Percentiles rank a stretch among this genome's conserved stretches.
Evolutionary conservation across 108 stramenopile species (phyloP).

Genomic region (Skeletonema potamos): DNA sequence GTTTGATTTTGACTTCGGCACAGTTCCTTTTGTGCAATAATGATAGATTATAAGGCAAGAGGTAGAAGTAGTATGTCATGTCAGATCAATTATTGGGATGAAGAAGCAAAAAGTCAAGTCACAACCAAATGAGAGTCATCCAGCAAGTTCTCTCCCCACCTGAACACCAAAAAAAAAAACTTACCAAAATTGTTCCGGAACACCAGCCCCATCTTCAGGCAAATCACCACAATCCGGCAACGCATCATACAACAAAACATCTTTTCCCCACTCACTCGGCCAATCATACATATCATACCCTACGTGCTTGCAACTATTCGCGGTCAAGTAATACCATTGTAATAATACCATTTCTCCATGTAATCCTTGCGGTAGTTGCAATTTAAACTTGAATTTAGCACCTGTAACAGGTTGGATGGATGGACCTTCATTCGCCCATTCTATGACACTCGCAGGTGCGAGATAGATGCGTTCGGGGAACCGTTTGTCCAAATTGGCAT

Average conservation of each 20-base stretch:
- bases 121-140: too few species aligned
- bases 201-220: slow-evolving; percentile 35
- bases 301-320: slow-evolving; percentile 48
- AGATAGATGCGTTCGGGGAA: slow-evolving; percentile 66
- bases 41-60: slow-evolving; percentile 4
- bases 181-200: slow-evolving; percentile 42
- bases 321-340: slow-evolving; percentile 81
- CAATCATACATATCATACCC: slow-evolving; percentile 39
- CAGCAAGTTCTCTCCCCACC: too few species aligned
- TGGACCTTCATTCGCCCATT: slow-evolving; percentile 4
- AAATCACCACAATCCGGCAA: slow-evolving; percentile 21
- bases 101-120: too few species aligned
- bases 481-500: slow-evolving; percentile 40
- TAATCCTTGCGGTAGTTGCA: slow-evolving; percentile 47
- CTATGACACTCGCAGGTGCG: slow-evolving; percentile 22
- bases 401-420: background rate
- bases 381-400: slow-evolving; percentile 10
- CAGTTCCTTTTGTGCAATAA: slow-evolving; percentile 21
- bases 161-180: background rate
- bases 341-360: slow-evolving; percentile 54
- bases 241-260: slow-evolving; percentile 9
- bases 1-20: slow-evolving; percentile 33
- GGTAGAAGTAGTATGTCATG: background rate
- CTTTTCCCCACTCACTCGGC: slow-evolving; percentile 28
- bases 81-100: too few species aligned